Percentiles rank a stretch among this genome's conserved stretches.
Evolutionary conservation across 139 green algal species (phyloP).

Genomic region (Mychonastes homosphaera): DNA sequence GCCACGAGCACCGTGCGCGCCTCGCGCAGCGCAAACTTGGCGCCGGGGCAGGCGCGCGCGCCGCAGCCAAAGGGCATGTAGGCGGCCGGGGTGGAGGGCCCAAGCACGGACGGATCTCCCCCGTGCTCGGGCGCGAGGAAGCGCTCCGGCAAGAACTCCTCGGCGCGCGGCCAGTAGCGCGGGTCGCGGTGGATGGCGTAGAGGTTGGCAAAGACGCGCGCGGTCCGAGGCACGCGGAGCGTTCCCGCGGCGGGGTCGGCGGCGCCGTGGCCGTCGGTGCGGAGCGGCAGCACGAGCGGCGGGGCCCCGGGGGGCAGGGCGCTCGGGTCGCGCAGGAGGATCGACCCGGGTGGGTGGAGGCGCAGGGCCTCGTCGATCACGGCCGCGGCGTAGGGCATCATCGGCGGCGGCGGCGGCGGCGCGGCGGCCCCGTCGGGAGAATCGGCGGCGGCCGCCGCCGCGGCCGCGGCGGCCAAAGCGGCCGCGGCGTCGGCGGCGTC

Average conservation of each 20-base stretch:
- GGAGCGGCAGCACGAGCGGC: neutral
- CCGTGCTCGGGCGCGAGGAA: slow-evolving; percentile 39
- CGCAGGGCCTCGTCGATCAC: slow-evolving; percentile 44
- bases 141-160: slow-evolving; percentile 42
- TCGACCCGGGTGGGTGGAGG: slow-evolving; percentile 31
- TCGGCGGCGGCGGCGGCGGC: neutral
- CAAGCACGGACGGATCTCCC: too few species aligned
- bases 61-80: slow-evolving; percentile 31
- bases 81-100: slow-evolving; percentile 5
- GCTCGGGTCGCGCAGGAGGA: too few species aligned
- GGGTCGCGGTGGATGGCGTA: slow-evolving; percentile 37
- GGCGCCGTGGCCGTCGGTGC: too few species aligned
- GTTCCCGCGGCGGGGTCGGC: too few species aligned
- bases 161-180: slow-evolving; percentile 25
- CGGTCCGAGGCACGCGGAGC: too few species aligned
- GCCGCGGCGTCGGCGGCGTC: neutral
- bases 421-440: neutral
- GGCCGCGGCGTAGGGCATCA: slow-evolving; percentile 38
- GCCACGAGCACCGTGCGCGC: slow-evolving; percentile 29
- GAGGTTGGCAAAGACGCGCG: too few species aligned
- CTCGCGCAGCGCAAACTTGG: slow-evolving; percentile 19
- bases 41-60: slow-evolving; percentile 16
- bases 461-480: neutral
- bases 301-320: too few species aligned
- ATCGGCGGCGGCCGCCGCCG: neutral